Evolutionary conservation across 176 grass and related monocot species (phyloP), one percentile per base, ranked within the genome.

Genomic region (Oryza meridionalis): DNA sequence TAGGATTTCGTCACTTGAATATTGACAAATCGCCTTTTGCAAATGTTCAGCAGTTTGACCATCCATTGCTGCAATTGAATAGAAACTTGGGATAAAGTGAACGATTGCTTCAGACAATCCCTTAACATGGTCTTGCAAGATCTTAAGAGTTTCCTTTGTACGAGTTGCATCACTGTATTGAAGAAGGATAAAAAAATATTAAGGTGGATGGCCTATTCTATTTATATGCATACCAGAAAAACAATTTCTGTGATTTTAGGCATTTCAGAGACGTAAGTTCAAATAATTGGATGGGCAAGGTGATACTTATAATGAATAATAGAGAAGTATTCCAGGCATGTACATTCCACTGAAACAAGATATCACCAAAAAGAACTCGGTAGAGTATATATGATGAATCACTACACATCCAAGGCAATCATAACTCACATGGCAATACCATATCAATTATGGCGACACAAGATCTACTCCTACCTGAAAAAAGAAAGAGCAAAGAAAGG

Each of bases 51-150:
- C 96, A 67, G 93, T 98, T 82, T 95, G 93, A 31, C 93, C 93
- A 66, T 98, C 96, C 96, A 96, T 95, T 27, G 93, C 93, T 17
- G 89, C 89, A 83, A 95, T 93, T n/a, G 93, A 95, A 78, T 98
- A 98, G 83, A 98, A 98, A 87, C 93, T 94, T 62, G 96, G 96
- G 46, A 98, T 84, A 42, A 95, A 98, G 33, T 95, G 87, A 45
- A 98, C 89, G 10, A 88, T 69, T 68, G 86, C 93, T 85, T 94
- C 40, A 55, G 88, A 86, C 61, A 98, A 86, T 51, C 86, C 93
- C 38, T 90, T 82, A 69, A 89, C 84, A 77, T 92, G 84, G 61
- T 98, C 91, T 90, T 90, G 85, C 78, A 96, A 81, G 72, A 96
- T 94, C 44, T 89, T 73, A 83, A 98, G 89, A 83, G 96, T 98